phyloP scores from a whole-genome alignment of 306 rosid genomes.

The Carpinus fangiana region DNA sequence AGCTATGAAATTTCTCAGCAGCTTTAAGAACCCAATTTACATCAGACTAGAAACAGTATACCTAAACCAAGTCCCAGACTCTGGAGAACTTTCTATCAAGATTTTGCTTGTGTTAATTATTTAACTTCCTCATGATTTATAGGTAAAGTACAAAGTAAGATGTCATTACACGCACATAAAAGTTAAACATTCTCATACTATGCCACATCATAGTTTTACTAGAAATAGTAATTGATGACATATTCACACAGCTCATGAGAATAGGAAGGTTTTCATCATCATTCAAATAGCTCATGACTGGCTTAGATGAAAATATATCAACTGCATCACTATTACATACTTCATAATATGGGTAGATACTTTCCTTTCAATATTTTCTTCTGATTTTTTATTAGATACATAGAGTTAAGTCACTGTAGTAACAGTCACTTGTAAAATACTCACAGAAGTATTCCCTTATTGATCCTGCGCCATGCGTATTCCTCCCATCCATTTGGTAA shows the following conservation, averaged over 20 bases:
- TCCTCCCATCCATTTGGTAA: conserved; percentile 99
- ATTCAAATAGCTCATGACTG: neutral
- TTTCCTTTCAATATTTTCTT: neutral
- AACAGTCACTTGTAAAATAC: conserved; percentile 35
- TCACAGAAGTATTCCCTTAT: conserved; percentile 84
- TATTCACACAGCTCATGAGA: neutral
- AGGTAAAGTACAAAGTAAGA: conserved; percentile 5
- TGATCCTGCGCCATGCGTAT: conserved; percentile 98
- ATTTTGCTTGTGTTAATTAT: conserved; percentile 8
- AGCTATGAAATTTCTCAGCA: neutral
- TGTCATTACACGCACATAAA: too few relatives aligned
- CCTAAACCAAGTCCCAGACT: neutral
- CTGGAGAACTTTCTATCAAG: conserved; percentile 20
- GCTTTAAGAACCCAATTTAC: neutral
- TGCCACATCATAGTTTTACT: neutral
- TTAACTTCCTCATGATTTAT: neutral
- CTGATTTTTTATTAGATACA: neutral
- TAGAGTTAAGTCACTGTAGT: conserved; percentile 4
- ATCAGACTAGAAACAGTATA: neutral
- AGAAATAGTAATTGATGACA: neutral
- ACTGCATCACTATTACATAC: neutral
- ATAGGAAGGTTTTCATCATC: neutral
- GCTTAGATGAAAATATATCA: neutral
- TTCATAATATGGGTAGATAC: neutral
- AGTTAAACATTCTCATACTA: neutral